Conservation (phyloP, 176 grass and related monocot species). For the Oryza meyeriana region DNA sequence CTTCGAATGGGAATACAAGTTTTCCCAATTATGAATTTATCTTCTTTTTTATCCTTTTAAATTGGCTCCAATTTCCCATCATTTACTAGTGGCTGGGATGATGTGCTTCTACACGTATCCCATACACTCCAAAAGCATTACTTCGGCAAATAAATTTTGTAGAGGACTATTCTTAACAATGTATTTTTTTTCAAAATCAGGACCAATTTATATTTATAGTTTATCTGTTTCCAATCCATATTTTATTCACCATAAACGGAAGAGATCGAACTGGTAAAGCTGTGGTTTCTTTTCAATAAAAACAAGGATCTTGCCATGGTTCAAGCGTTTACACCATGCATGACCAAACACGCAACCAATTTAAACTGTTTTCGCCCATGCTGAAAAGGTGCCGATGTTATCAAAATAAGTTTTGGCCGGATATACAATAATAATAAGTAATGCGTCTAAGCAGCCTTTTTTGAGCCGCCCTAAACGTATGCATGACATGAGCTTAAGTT, state of each 20-base stretch:
- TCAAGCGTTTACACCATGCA: too few species aligned
- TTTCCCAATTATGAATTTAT: not conserved
- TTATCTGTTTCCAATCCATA: too few species aligned
- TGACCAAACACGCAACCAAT: not conserved
- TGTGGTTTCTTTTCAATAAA: too few species aligned
- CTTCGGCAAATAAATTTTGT: too few species aligned
- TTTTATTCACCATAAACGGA: too few species aligned
- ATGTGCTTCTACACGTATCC: too few species aligned
- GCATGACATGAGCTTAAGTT: not conserved
- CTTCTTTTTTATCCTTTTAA: not conserved
- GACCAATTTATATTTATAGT: too few species aligned
- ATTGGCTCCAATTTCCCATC: not conserved
- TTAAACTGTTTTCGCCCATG: not conserved
- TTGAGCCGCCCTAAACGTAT: not conserved
- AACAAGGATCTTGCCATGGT: not conserved
- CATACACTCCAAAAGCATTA: too few species aligned
- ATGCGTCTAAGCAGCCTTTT: not conserved
- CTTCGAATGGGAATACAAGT: not conserved
- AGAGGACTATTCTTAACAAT: too few species aligned
- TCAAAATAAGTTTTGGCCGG: not conserved
- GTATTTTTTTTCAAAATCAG: too few species aligned
- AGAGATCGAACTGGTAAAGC: too few species aligned
- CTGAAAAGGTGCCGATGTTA: not conserved
- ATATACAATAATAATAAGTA: not conserved
- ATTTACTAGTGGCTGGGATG: not conserved